Evolutionary conservation across 495 filamentous ascomycete genomes (phyloP).

Genomic region (Polyplosphaeria fusca): DNA sequence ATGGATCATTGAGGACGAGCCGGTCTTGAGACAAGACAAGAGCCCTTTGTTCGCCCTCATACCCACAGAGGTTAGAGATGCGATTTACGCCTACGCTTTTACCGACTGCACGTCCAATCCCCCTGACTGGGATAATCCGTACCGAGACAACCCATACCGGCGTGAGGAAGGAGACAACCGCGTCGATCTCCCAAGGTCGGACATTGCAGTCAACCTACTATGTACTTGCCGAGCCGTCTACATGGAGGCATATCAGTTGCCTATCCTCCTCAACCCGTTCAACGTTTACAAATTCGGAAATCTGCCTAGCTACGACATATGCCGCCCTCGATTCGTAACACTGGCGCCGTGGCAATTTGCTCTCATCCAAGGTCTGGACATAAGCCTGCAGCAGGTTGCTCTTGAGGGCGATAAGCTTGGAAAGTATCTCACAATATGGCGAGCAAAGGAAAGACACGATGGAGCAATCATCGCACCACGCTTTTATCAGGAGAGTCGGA

Average conservation of each 20-base stretch:
- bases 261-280: slow-evolving; percentile 23
- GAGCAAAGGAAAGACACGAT: slow-evolving; percentile 1
- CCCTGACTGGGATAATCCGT: neutral
- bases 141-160: neutral
- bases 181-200: neutral
- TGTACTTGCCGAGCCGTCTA: slow-evolving; percentile 23
- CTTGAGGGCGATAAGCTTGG: slow-evolving; percentile 11
- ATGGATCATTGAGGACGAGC: neutral
- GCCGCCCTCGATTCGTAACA: neutral
- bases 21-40: neutral
- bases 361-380: slow-evolving; percentile 18
- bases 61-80: neutral
- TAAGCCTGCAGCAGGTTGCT: slow-evolving; percentile 21
- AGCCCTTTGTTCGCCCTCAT: neutral
- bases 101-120: neutral
- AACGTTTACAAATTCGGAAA: slow-evolving; percentile 5
- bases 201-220: slow-evolving; percentile 22
- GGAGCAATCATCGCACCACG: slow-evolving; percentile 10
- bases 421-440: neutral
- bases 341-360: slow-evolving; percentile 29
- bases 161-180: neutral
- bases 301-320: neutral
- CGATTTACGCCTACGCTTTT: slow-evolving; percentile 3
- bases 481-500: neutral
- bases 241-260: slow-evolving; percentile 23